Percentiles rank a stretch among this genome's conserved stretches.
These are phyloP conservation scores for Hanseniaspora vineae DNA, from an alignment of 805 yeast genomes.

Conservation along the genomic window DNA sequence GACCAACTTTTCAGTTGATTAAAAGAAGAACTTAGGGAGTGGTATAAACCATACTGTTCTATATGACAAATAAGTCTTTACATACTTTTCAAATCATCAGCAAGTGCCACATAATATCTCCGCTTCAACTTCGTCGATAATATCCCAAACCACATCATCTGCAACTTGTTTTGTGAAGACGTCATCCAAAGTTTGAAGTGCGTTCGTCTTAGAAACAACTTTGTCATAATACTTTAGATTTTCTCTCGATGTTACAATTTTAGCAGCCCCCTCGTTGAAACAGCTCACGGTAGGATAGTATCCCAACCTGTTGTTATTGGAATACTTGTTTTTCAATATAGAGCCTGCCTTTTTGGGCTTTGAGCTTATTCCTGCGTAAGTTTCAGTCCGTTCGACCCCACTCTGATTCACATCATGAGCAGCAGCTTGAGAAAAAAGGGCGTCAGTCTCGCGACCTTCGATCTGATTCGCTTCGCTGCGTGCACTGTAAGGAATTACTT, in stretches of 20 bases:
- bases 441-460: not conserved
- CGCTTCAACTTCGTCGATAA: constrained; percentile 72
- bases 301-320: constrained; percentile 77
- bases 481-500: no score
- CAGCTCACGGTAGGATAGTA: constrained; percentile 86
- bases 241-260: constrained; percentile 51
- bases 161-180: constrained; percentile 59
- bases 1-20: no score
- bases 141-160: constrained; percentile 74
- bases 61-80: no score
- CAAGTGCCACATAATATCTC: constrained; percentile 11
- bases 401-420: constrained; percentile 1
- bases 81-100: no score
- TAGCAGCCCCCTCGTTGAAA: constrained; percentile 65
- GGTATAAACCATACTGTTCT: no score
- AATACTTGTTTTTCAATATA: constrained; percentile 25
- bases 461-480: not conserved
- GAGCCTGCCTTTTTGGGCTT: constrained; percentile 23
- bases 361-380: constrained; percentile 12
- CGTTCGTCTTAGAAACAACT: constrained; percentile 10
- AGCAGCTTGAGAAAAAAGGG: not conserved
- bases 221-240: constrained; percentile 30
- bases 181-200: constrained; percentile 39
- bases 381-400: constrained; percentile 5
- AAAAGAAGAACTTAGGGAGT: no score